These are phyloP conservation scores for Dillenia turbinata DNA, from an alignment of 164 flowering plant genomes.

Conservation along the genomic window DNA sequence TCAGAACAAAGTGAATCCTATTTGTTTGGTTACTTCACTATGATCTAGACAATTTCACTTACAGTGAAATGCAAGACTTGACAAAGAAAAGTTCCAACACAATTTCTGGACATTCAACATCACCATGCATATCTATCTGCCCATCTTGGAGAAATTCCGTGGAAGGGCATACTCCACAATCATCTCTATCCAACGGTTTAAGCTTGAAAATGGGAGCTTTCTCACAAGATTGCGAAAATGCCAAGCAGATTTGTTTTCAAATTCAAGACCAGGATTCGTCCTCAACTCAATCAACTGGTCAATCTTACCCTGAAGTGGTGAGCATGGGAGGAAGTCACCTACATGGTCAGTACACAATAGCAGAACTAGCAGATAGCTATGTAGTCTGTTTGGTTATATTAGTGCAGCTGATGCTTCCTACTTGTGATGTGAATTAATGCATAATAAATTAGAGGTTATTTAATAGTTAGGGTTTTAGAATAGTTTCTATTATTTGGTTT, in stretches of 20 bases:
- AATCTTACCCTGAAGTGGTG: constrained; percentile 36
- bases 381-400: too few species aligned
- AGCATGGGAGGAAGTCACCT: constrained; percentile 26
- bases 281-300: constrained; percentile 50
- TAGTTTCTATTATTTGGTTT: not conserved
- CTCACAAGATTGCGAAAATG: constrained; percentile 21
- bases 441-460: too few species aligned
- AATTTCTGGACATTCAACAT: constrained; percentile 20
- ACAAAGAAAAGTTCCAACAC: constrained; percentile 22
- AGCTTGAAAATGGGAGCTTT: constrained; percentile 40
- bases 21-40: too few species aligned
- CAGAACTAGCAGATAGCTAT: constrained; percentile 14
- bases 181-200: constrained; percentile 22
- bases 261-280: constrained; percentile 49
- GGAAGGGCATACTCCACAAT: constrained; percentile 24
- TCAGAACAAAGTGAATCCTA: too few species aligned
- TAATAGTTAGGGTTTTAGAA: constrained; percentile 33
- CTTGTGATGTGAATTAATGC: too few species aligned
- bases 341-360: constrained; percentile 41
- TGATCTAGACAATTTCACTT: too few species aligned
- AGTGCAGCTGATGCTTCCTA: too few species aligned
- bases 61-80: constrained; percentile 22
- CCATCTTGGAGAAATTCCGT: constrained; percentile 40
- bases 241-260: constrained; percentile 36
- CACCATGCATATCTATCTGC: constrained; percentile 23